Conservation (phyloP, 257 asterid genomes). For the Solanum sitiens region DNA sequence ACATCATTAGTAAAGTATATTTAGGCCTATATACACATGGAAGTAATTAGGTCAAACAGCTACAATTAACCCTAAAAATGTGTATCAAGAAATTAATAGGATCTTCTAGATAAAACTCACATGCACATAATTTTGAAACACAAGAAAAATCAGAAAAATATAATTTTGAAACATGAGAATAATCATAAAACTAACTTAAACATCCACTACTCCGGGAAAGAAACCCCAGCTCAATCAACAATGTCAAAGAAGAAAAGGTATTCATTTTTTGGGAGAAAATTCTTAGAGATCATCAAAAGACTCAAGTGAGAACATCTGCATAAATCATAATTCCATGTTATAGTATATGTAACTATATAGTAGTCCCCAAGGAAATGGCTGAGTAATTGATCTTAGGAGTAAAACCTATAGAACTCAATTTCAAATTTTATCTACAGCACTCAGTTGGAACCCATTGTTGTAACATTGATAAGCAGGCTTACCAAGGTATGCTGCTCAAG, state of each 20-base stretch:
- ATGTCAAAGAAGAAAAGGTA: neutral
- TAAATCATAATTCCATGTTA: neutral
- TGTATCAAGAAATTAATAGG: neutral
- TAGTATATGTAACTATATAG: neutral
- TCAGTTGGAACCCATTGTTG: neutral
- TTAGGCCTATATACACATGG: neutral
- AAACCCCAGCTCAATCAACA: neutral
- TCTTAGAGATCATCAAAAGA: neutral
- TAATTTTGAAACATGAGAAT: neutral
- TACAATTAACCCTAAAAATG: neutral
- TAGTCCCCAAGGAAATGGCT: neutral
- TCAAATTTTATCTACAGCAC: neutral
- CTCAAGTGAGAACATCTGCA: neutral
- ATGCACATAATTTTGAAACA: neutral
- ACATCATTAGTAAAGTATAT: neutral
- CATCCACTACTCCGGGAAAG: neutral
- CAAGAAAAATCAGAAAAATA: neutral
- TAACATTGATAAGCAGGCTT: neutral
- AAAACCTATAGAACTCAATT: neutral
- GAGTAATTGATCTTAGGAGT: neutral
- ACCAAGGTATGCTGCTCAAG: neutral
- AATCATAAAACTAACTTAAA: neutral
- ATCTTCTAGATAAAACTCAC: neutral
- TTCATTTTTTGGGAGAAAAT: neutral
- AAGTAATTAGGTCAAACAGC: neutral